These are phyloP conservation scores for Alectoria sarmentosa DNA, from an alignment of 495 filamentous ascomycete genomes.

Conservation along the genomic window DNA sequence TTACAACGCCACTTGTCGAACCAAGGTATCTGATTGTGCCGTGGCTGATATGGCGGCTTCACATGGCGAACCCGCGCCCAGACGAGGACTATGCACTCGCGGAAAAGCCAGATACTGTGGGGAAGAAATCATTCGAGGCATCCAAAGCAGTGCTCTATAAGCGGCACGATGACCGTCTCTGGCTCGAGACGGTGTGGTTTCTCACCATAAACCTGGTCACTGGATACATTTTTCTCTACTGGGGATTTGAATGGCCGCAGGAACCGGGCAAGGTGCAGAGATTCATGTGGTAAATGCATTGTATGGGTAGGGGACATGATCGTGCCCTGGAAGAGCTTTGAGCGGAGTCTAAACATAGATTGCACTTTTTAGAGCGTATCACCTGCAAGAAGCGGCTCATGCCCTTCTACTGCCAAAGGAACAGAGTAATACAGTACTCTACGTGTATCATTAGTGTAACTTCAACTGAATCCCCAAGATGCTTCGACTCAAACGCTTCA, in stretches of 20 bases:
- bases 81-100: slow-evolving; percentile 25
- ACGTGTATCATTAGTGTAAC: fast-evolving
- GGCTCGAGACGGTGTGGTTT: slow-evolving; percentile 75
- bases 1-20: slow-evolving; percentile 88
- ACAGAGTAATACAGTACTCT: not conserved
- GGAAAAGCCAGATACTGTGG: slow-evolving; percentile 18
- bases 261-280: slow-evolving; percentile 76
- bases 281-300: slow-evolving; percentile 74
- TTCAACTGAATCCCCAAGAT: not conserved
- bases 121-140: not conserved
- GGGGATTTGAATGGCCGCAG: slow-evolving; percentile 73
- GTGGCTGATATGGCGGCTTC: slow-evolving; percentile 88
- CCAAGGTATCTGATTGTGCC: slow-evolving; percentile 91
- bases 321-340: not conserved
- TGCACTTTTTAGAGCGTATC: not conserved
- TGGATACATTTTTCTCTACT: slow-evolving; percentile 72
- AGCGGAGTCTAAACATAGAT: not conserved
- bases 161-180: slow-evolving; percentile 39
- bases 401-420: not conserved
- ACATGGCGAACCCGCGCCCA: slow-evolving; percentile 51
- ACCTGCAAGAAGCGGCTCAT: not conserved
- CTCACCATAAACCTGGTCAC: slow-evolving; percentile 62
- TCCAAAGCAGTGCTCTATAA: slow-evolving; percentile 17
- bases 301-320: not conserved
- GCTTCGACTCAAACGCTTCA: not conserved